These are phyloP conservation scores for Clonostachys solani DNA, from an alignment of 2,329 filamentous ascomycete genomes.

Conservation along the genomic window DNA sequence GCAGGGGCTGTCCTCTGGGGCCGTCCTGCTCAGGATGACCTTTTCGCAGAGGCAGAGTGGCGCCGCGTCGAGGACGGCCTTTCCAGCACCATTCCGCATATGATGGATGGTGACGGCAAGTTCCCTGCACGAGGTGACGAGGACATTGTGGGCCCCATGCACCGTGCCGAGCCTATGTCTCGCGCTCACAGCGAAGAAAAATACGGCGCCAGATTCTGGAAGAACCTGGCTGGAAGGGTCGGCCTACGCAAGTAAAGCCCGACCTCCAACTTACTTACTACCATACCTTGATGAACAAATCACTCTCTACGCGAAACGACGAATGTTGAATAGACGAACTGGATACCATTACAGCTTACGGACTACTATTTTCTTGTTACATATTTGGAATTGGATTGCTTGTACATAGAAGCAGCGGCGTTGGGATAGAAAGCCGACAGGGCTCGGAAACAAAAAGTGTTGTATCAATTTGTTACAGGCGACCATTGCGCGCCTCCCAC, in stretches of 20 bases:
- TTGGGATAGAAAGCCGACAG: not conserved
- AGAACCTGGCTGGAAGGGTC: constrained; percentile 41
- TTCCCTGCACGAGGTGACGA: constrained; percentile 86
- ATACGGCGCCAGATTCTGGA: constrained; percentile 41
- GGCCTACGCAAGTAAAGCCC: constrained; percentile 10
- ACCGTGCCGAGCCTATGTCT: constrained; percentile 51
- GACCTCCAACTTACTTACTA: not conserved
- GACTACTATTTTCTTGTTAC: not conserved
- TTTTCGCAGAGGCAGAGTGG: constrained; percentile 37
- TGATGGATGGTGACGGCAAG: constrained; percentile 73
- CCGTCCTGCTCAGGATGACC: constrained; percentile 22
- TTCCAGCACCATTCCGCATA: constrained; percentile 61
- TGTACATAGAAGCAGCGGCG: not conserved
- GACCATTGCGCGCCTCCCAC: not conserved
- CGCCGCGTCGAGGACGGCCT: constrained; percentile 47
- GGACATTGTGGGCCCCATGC: constrained; percentile 93
- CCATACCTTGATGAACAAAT: too few species aligned
- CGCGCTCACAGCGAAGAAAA: constrained; percentile 38
- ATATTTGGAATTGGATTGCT: not conserved
- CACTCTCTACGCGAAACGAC: not conserved
- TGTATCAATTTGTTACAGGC: not conserved
- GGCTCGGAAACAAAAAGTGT: not conserved
- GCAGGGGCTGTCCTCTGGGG: constrained; percentile 27
- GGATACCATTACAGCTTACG: not conserved
- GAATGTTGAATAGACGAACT: not conserved